Base-by-base conservation (phyloP, 2,329 filamentous ascomycete genomes). In the Apiospora saccharicola region DNA sequence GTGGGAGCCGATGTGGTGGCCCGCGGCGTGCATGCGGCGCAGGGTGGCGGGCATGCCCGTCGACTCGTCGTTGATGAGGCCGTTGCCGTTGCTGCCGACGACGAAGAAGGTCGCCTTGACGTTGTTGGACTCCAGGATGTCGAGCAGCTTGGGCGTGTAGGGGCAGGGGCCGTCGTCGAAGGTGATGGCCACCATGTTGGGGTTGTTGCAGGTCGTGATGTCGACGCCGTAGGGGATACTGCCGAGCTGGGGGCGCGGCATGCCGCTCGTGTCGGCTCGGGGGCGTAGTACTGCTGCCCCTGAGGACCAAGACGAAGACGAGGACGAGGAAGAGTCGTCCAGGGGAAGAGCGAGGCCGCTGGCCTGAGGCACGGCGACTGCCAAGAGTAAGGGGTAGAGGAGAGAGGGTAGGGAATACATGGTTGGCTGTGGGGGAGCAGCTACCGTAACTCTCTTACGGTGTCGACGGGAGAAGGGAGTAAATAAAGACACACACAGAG, bases 1-100 rank as follows among this genome's bases (percentile, higher is more conserved):
- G 75, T 88, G 86, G 71, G 82, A 84, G 53, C 81, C 86, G 53
- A 88, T 78, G 71, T 88, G 86, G 74, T 87, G 86, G n/a, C 85
- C 85, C 46, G 82, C 81, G 4, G 75, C 75, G 67, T 82, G 75
- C 82, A 87, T 86, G 34, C 83, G 81, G 75, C 85, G 79, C 73
- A 88, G 81, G 37, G 82, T 79, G 24, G 78, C 79, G 51, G 80
- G 75, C 79, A 82, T 86, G 68, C 43, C 69, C 6, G 69, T 64
- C 24, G 37, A 41, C 69, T 46, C 37, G 34, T 79, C 75, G 24
- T 77, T 71, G 19, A 74, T 72, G 22, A 76, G 71, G 74, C 84
- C 84, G 37, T 80, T 82, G 64, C 83, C 85, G 74, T 85, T 86
- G 71, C 84, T 81, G 8, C 85, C 86, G 46, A 75, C 77, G 53